phyloP scores from a whole-genome alignment of 2,329 filamentous ascomycete species.

The Pseudocercospora fijiensis region DNA sequence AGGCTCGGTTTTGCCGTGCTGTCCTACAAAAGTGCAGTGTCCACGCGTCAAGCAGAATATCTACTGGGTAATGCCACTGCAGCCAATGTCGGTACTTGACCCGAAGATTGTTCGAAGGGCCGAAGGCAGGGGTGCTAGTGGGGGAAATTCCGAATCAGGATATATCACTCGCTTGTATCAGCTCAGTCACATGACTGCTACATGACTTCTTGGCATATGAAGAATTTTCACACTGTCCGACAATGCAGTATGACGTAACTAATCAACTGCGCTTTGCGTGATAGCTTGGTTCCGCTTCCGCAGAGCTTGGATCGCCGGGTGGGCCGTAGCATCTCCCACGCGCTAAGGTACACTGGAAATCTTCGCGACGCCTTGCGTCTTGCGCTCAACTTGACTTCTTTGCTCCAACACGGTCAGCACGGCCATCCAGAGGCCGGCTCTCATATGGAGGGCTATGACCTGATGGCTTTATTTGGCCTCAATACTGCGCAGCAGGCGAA shows the following conservation, averaged over 20 bases:
- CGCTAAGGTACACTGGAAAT: too few species aligned
- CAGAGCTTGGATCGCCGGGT: background rate
- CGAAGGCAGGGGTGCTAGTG: background rate
- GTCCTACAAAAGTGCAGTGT: background rate
- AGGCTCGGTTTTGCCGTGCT: background rate
- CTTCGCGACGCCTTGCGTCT: background rate
- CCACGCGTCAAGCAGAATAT: background rate
- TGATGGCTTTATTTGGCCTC: constrained; percentile 24
- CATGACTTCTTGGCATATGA: too few species aligned
- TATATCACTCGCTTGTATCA: too few species aligned
- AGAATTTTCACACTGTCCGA: too few species aligned
- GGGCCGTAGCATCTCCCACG: too few species aligned
- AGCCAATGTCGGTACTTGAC: background rate
- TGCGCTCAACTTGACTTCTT: background rate
- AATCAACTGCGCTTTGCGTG: too few species aligned
- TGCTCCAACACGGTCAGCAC: background rate
- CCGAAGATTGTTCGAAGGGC: background rate
- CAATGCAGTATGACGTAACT: too few species aligned
- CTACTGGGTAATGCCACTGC: background rate
- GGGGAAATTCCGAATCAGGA: too few species aligned
- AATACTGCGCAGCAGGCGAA: constrained; percentile 11
- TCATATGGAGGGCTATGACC: constrained; percentile 29
- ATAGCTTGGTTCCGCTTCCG: background rate
- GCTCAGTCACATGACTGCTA: too few species aligned
- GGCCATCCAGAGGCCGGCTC: background rate